Evolutionary conservation across 345 rosid species (phyloP), one percentile per base, ranked within the genome.

Genomic region (Citrus medica): DNA sequence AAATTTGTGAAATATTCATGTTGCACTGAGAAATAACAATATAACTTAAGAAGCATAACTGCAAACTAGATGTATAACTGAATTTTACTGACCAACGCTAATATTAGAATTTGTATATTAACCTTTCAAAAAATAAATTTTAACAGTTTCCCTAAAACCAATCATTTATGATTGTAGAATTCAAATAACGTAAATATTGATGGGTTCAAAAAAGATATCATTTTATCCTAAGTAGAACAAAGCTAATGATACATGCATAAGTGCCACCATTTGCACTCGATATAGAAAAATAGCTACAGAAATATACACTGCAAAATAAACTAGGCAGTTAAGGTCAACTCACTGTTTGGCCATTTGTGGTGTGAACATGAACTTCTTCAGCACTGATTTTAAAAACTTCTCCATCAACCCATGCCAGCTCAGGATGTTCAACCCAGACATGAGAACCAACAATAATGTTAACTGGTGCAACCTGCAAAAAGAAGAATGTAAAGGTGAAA

Each of bases 401-500:
- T 67, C 98, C 99, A 87, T 92, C 95, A 84, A 90, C 81, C 99
- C 99, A 96, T 76, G 99, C 98, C 82, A 69, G 67, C 24, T 5
- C 85, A 46, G 97, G 89, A 78, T 94, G 94, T 86, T 94, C 98
- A 77, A 89, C 93, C 99, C 99, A 96, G 48, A 92, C 98, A 85
- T 94, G 98, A 87, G 98, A 94, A 78, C 98, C 99, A 58, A 92
- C 92, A 61, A 94, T 92, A 68, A 96, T 94, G 83, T 96, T 96
- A 83, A 88, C 98, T 4, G 90, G 85, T 14, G 85, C 90, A 73
- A 92, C 95, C 99, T 96, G 86, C 82, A 85, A 79, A 84, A 67
- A 37, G 33, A 37, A 35, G 55, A 67, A 76, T 30, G 42, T 32
- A 21, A 8, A 38, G 38, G 68, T 60, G 25, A 22, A 22, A 63